Percentiles rank a stretch among this genome's conserved stretches.
phyloP scores from a whole-genome alignment of 2,329 filamentous ascomycete species.

The Ophioceras dolichostomum region DNA sequence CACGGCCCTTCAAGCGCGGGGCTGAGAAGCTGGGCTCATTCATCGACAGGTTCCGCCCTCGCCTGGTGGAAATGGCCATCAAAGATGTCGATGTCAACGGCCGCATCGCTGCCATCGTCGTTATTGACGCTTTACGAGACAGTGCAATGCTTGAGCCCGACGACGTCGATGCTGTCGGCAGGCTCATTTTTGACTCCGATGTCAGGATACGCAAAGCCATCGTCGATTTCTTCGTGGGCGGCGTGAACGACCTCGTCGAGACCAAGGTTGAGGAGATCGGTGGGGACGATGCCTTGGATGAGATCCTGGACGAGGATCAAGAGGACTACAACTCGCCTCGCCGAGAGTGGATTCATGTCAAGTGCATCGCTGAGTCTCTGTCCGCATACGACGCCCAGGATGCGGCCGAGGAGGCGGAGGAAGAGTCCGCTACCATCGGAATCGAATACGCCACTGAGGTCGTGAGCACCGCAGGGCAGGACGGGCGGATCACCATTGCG shows the following conservation, averaged over 20 bases:
- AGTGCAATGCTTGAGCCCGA: conserved; percentile 80
- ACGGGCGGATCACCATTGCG: conserved; percentile 76
- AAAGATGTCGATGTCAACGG: conserved; percentile 73
- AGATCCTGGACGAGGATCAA: conserved; percentile 58
- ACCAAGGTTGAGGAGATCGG: conserved; percentile 73
- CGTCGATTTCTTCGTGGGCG: conserved; percentile 80
- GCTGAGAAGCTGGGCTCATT: conserved; percentile 81
- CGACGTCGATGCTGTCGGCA: conserved; percentile 80
- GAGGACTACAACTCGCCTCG: conserved; percentile 68
- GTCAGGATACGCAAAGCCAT: conserved; percentile 76
- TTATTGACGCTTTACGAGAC: conserved; percentile 72
- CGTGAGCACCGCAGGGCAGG: conserved; percentile 51
- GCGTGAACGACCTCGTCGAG: conserved; percentile 71
- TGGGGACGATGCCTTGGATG: conserved; percentile 64
- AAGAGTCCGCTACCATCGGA: conserved; percentile 21
- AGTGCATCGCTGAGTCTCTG: conserved; percentile 77
- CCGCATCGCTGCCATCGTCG: conserved; percentile 65
- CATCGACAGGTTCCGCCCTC: conserved; percentile 78
- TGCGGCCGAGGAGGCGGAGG: conserved; percentile 46
- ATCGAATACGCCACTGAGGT: conserved; percentile 36
- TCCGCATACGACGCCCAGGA: conserved; percentile 68
- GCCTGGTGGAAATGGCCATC: conserved; percentile 86
- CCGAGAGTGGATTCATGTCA: conserved; percentile 80
- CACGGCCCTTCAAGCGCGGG: conserved; percentile 66
- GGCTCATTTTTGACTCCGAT: conserved; percentile 82